Evolutionary conservation across 768 basidiomycete species (phyloP).

Genomic region (Chalciporus pseudorubinellus): DNA sequence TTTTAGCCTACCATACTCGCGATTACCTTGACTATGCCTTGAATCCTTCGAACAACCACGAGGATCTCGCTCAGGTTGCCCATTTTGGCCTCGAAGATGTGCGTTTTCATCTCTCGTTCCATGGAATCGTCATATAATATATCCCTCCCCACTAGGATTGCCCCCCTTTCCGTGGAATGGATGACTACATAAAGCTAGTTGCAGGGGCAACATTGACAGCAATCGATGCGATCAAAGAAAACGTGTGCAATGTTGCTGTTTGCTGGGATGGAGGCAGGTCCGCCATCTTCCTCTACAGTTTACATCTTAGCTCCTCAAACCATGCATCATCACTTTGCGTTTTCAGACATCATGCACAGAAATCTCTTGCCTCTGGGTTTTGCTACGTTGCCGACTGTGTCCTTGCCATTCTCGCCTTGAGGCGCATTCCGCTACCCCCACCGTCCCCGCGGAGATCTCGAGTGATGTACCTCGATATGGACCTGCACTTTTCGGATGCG

Average conservation of each 20-base stretch:
- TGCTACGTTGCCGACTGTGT: constrained; percentile 94
- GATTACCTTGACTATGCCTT: constrained; percentile 66
- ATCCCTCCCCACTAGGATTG: constrained; percentile 70
- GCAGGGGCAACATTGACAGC: constrained; percentile 81
- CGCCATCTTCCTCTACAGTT: constrained; percentile 4
- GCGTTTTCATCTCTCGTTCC: constrained; percentile 12
- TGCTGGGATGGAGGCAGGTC: constrained; percentile 92
- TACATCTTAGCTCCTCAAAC: neutral
- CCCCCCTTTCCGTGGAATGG: constrained; percentile 67
- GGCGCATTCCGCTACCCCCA: constrained; percentile 33
- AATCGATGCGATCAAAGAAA: constrained; percentile 53
- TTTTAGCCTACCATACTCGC: constrained; percentile 66
- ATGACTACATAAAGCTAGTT: constrained; percentile 65
- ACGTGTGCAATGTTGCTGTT: constrained; percentile 59
- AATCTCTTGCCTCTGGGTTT: constrained; percentile 79
- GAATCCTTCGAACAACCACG: constrained; percentile 30
- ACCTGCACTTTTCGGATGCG: constrained; percentile 89
- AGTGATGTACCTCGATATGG: constrained; percentile 89
- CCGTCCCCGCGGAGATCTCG: constrained; percentile 44
- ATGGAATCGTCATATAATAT: neutral
- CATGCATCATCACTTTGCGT: neutral
- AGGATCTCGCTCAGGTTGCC: constrained; percentile 16
- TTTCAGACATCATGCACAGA: constrained; percentile 77
- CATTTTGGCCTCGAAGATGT: constrained; percentile 66
- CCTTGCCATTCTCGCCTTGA: constrained; percentile 73